These are phyloP conservation scores for Chlorella sp. DNA, from an alignment of 139 green algal genomes.

Conservation along the genomic window DNA sequence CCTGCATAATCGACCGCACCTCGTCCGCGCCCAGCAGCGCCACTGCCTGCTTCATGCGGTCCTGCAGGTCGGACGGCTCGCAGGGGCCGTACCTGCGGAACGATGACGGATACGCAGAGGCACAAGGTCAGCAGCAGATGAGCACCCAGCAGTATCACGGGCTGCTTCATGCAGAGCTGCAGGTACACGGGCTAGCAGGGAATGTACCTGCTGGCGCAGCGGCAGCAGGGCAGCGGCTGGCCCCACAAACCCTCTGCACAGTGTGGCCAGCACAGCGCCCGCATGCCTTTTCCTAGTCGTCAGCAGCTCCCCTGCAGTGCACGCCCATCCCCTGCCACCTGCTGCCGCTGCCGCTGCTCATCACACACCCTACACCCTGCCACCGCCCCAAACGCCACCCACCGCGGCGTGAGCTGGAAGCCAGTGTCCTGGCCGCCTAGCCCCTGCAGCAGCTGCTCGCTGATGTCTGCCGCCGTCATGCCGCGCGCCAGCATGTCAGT, in stretches of 20 bases:
- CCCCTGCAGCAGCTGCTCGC: conserved; percentile 69
- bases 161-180: neutral
- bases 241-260: no score
- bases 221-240: no score
- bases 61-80: conserved; percentile 54
- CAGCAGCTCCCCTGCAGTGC: no score
- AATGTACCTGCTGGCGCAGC: neutral
- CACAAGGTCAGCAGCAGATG: neutral
- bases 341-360: neutral
- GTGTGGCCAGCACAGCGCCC: neutral
- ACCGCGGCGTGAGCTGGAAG: conserved; percentile 58
- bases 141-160: neutral
- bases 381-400: no score
- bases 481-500: conserved; percentile 74
- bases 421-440: conserved; percentile 54
- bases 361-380: no score
- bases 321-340: no score
- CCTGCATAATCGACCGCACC: conserved; percentile 66
- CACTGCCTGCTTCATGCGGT: conserved; percentile 74
- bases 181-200: neutral
- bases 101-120: neutral
- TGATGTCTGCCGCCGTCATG: conserved; percentile 63
- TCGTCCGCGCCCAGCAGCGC: conserved; percentile 50
- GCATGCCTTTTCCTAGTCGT: neutral
- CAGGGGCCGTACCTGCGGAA: conserved; percentile 81